Base-by-base conservation (phyloP, 1,284 basidiomycete genomes). In the Ceratobasidium sp. region DNA sequence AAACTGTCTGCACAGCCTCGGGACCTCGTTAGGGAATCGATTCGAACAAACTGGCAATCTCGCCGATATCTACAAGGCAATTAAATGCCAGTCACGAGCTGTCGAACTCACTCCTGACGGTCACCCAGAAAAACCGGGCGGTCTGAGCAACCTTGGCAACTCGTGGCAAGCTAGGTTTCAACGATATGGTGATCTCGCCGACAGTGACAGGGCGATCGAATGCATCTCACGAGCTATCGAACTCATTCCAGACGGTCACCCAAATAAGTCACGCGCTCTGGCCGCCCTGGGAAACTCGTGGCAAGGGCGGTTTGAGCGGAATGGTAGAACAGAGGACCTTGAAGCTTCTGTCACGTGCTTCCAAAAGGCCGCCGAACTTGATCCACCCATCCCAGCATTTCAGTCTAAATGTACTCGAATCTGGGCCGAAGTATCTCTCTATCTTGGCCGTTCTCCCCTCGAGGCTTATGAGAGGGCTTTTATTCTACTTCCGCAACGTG, bases 1-100 rank as follows among this genome's bases (percentile, higher is more conserved):
- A 40, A 10, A 4, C 20, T 39, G 28, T 42, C 53, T 77, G 2
- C 46, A 60, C 64, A 77, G 55, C 63, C 66, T 77, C 28, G 76
- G 64, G 9, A 58, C 5, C 39, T 53, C 49, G 23, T 49, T 28
- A 15, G 20, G 13, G n/a, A 26, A 12, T 58, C 76, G 76, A 46
- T 77, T 67, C 18, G 4, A 40, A 18, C 49, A 46, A 10, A 3
- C 18, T 12, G 63, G 63, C 26, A 26, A 66, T 9, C 44, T 68
- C 2, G 20, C 20, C 1, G 72, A 76, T 40, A 1, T 76, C 6
- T 28, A 66, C 40, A 51, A 46, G 33, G 72, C 72, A 13, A 51
- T 76, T 10, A 23, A 66, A 23, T 76, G 18, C 44, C 40, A 28
- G 23, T 42, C 39, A 23, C 49, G 12, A 60, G 72, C 61, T 3